phyloP scores from a whole-genome alignment of 805 yeast species.

The Pichia exigua region DNA sequence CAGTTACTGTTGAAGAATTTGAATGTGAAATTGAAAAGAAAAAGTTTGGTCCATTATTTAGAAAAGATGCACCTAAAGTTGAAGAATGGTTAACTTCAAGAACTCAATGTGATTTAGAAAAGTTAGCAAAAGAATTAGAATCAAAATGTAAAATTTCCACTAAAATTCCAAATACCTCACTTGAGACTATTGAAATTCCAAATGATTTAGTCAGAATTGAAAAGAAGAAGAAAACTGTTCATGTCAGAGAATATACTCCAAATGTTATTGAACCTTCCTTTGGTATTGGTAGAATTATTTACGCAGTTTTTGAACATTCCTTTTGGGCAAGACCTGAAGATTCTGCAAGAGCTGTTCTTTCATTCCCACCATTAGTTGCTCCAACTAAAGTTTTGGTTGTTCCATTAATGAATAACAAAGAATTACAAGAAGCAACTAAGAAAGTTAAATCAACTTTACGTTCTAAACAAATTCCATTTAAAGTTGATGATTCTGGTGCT shows the following conservation, averaged over 20 bases:
- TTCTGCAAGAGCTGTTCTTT: slow-evolving; percentile 71
- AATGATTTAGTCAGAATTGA: slow-evolving; percentile 64
- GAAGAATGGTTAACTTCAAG: slow-evolving; percentile 69
- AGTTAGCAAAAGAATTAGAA: slow-evolving; percentile 60
- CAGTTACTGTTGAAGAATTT: slow-evolving; percentile 70
- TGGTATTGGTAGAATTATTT: slow-evolving; percentile 96
- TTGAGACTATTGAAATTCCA: slow-evolving; percentile 55
- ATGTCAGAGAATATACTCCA: slow-evolving; percentile 91
- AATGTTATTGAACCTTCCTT: slow-evolving; percentile 98
- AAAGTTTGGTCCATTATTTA: slow-evolving; percentile 95
- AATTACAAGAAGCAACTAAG: slow-evolving; percentile 66
- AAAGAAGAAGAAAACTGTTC: slow-evolving; percentile 74
- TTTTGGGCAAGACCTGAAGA: slow-evolving; percentile 95
- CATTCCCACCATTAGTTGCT: slow-evolving; percentile 92
- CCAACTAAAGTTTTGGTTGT: slow-evolving; percentile 96
- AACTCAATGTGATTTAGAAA: slow-evolving; percentile 80
- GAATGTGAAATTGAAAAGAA: slow-evolving; percentile 89
- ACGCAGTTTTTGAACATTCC: slow-evolving; percentile 86
- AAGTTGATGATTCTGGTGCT: slow-evolving; percentile 94
- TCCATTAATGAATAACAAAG: slow-evolving; percentile 82
- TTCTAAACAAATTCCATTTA: slow-evolving; percentile 79
- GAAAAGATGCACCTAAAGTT: slow-evolving; percentile 92
- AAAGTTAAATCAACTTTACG: slow-evolving; percentile 66
- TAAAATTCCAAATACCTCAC: slow-evolving; percentile 56
- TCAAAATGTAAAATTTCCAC: slow-evolving; percentile 57